Evolutionary conservation across 2,329 filamentous ascomycete genomes (phyloP), one percentile per base, ranked within the genome.

Genomic region (Beauveria sp.): DNA sequence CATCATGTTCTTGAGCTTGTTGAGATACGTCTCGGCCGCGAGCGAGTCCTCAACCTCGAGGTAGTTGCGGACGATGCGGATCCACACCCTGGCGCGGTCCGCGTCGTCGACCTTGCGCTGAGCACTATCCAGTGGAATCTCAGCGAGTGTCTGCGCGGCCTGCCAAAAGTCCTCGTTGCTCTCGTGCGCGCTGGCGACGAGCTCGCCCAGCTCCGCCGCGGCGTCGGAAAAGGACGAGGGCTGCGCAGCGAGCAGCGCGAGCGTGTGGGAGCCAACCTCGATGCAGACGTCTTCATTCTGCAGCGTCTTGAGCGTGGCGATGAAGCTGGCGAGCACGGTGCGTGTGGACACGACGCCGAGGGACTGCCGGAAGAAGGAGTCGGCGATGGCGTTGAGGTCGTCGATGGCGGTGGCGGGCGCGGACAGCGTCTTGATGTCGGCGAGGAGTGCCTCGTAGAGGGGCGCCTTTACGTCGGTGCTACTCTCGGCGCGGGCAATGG

Each of bases 1-100:
- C 72, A 96, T 91, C 67, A 97, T 82, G 71, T 95, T 93, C 77
- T 97, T 98, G 74, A 96, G 89, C 75, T 93, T 93, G 81, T 97
- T 97, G 69, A 99, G 83, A 72, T 93, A 96, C 46, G 83, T 85
- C 72, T 96, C 91, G 48, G 95, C 95, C 42, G 84, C 83, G 1
- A 88, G 91, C 9, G 91, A 89, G 76, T 98, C 93, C 72, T 96
- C 93, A 53, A 93, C 91, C 77, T 99, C 93, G 65, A 99, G 84
- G 73, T 95, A 96, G 79, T 96, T 89, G 65, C 95, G 86, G 71
- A 96, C 92, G 71, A 99, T 96, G 64, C 93, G 90, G 67, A 98
- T 89, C 91, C 93, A 98, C 60, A 95, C 85, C 60, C 82, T 81
- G 9, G 91, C 91, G 75, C 92, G 93, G 67, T 93, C 89, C 68